phyloP scores from a whole-genome alignment of 495 filamentous ascomycete species.

The Penicillium malachiteum region DNA sequence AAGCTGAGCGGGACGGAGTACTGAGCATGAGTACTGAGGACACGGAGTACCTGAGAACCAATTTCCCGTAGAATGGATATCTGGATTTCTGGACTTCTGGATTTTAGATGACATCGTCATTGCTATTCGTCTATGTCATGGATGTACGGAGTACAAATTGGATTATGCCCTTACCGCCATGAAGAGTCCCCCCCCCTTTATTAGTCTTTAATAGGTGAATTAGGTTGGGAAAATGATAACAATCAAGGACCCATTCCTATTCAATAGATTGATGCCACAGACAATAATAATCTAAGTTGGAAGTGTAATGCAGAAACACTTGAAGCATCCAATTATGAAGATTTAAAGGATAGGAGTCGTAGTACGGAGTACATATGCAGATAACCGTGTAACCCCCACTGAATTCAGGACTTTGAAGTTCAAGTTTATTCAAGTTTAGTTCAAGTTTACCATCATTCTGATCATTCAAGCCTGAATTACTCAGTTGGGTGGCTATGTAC shows the following conservation, averaged over 20 bases:
- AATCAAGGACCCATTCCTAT: neutral
- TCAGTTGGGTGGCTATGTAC: no score
- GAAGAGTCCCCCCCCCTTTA: neutral
- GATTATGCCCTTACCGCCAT: slow-evolving; percentile 1
- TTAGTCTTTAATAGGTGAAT: neutral
- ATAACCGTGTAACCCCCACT: neutral
- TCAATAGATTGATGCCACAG: slow-evolving; percentile 7
- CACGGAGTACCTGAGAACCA: neutral
- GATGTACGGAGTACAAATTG: neutral
- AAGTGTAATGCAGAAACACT: no score
- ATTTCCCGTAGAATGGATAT: slow-evolving; percentile 16
- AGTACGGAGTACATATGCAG: neutral
- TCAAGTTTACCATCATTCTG: no score
- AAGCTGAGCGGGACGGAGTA: neutral
- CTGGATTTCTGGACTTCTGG: neutral
- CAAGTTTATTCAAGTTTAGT: no score
- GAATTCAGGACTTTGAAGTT: neutral
- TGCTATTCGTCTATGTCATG: slow-evolving; percentile 10
- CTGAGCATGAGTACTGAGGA: neutral
- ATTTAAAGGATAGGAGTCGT: neutral
- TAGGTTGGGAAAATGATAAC: no score
- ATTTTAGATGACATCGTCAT: neutral
- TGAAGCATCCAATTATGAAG: neutral
- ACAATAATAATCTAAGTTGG: no score
- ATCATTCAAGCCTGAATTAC: no score